These are phyloP conservation scores for Kentomonas sorsogonicus DNA, from an alignment of 208 protist genomes.

Conservation along the genomic window DNA sequence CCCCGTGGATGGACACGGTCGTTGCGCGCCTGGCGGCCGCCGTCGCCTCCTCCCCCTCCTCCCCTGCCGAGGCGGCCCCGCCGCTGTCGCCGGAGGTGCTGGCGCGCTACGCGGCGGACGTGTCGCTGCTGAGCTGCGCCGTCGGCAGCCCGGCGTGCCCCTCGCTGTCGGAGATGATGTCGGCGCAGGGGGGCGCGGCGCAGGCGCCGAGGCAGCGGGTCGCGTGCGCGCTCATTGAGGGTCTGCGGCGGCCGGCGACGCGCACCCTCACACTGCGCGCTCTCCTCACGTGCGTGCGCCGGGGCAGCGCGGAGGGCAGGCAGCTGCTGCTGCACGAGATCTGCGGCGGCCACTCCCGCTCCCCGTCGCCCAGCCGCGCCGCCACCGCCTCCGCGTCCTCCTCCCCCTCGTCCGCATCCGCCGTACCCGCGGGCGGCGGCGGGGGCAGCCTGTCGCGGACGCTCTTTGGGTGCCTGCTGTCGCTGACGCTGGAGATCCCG, in stretches of 20 bases:
- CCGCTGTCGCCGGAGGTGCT: conserved; percentile 1
- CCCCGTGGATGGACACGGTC: too few species aligned
- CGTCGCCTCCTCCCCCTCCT: too few species aligned
- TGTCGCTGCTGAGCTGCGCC: conserved; percentile 44
- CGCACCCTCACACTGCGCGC: neutral
- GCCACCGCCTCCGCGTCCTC: too few species aligned
- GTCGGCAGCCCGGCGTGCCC: conserved; percentile 16
- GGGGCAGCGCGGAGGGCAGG: conserved; percentile 37
- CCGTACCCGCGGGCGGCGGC: too few species aligned
- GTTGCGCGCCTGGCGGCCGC: conserved; percentile 5
- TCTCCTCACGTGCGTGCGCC: conserved; percentile 13
- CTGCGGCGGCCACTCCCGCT: too few species aligned
- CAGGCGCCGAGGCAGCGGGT: conserved; percentile 20
- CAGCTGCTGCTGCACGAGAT: conserved; percentile 59
- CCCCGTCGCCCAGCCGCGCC: too few species aligned
- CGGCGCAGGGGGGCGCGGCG: too few species aligned
- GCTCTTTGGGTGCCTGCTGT: conserved; percentile 63
- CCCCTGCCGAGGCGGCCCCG: too few species aligned
- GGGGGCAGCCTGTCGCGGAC: conserved; percentile 55
- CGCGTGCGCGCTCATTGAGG: conserved; percentile 29
- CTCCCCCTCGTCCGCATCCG: too few species aligned
- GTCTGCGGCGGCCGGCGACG: conserved; percentile 8
- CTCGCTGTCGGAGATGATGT: neutral
- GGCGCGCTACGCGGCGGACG: conserved; percentile 17
- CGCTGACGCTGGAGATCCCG: conserved; percentile 37